phyloP scores from a whole-genome alignment of 106 monocot species.

The Dendrobium catenatum region DNA sequence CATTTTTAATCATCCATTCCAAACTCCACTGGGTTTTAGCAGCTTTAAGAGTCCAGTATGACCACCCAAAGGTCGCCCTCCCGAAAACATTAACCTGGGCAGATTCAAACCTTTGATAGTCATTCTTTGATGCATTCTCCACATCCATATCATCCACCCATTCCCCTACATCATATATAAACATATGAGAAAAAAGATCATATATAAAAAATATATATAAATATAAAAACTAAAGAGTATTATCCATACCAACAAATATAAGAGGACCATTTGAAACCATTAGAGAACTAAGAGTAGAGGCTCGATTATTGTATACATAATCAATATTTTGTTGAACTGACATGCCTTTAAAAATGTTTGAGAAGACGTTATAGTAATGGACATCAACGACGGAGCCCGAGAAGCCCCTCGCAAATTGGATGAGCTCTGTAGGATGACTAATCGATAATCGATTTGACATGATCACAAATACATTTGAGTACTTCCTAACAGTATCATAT shows the following conservation, averaged over 20 bases:
- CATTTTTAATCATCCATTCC: conserved; percentile 78
- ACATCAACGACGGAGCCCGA: conserved; percentile 50
- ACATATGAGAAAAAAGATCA: background rate
- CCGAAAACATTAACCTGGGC: conserved; percentile 54
- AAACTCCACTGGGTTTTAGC: conserved; percentile 56
- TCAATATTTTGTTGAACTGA: conserved; percentile 61
- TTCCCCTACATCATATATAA: conserved; percentile 38
- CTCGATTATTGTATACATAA: conserved; percentile 37
- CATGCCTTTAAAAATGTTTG: conserved; percentile 19
- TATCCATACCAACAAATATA: conserved; percentile 47
- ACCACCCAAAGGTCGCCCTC: conserved; percentile 66
- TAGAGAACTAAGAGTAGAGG: conserved; percentile 24
- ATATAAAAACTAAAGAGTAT: background rate
- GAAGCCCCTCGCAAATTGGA: conserved; percentile 57
- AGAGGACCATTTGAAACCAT: conserved; percentile 44
- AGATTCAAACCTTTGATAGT: conserved; percentile 46
- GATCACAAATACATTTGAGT: conserved; percentile 59
- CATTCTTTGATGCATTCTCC: conserved; percentile 23
- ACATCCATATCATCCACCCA: conserved; percentile 74
- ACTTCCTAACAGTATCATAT: conserved; percentile 46
- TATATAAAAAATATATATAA: background rate
- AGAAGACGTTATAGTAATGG: conserved; percentile 74
- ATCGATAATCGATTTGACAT: conserved; percentile 54
- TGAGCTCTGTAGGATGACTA: conserved; percentile 29
- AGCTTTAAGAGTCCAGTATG: conserved; percentile 64